These are phyloP conservation scores for Penicillium palitans DNA, from an alignment of 2,329 filamentous ascomycete species.

Conservation along the genomic window DNA sequence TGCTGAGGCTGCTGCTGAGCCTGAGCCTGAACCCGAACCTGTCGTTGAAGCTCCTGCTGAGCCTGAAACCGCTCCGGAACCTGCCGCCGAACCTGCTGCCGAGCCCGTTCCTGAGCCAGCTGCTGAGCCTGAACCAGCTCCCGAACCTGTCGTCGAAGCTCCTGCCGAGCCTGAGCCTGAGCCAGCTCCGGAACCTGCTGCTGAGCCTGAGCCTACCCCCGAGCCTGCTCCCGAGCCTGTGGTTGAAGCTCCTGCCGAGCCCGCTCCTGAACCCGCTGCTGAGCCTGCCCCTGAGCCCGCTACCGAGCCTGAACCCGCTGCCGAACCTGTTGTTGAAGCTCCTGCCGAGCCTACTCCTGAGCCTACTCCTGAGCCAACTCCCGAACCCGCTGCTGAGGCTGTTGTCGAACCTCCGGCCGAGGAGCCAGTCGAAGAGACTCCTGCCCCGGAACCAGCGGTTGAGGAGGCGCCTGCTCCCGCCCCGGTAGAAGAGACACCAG, in stretches of 20 bases:
- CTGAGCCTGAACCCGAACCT: not conserved
- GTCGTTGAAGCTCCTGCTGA: not conserved
- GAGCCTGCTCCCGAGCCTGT: no score
- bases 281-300: not conserved
- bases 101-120: not conserved
- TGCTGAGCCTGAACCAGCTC: not conserved
- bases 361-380: constrained; percentile 8
- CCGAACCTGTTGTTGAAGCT: constrained; percentile 1
- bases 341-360: constrained; percentile 12
- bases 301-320: not conserved
- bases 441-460: constrained; percentile 5
- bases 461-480: constrained; percentile 7
- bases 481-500: constrained; percentile 18
- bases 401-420: constrained; percentile 14
- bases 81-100: not conserved
- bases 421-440: constrained; percentile 17
- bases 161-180: constrained; percentile 1
- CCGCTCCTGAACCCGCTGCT: not conserved
- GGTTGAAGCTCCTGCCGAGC: no score
- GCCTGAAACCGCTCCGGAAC: not conserved
- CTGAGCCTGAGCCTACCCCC: not conserved
- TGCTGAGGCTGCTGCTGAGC: not conserved
- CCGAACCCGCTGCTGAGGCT: constrained; percentile 15
- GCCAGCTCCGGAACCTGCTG: not conserved
- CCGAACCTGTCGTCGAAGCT: no score